phyloP scores from a whole-genome alignment of 164 flowering plant genomes.

The Aristolochia contorta region DNA sequence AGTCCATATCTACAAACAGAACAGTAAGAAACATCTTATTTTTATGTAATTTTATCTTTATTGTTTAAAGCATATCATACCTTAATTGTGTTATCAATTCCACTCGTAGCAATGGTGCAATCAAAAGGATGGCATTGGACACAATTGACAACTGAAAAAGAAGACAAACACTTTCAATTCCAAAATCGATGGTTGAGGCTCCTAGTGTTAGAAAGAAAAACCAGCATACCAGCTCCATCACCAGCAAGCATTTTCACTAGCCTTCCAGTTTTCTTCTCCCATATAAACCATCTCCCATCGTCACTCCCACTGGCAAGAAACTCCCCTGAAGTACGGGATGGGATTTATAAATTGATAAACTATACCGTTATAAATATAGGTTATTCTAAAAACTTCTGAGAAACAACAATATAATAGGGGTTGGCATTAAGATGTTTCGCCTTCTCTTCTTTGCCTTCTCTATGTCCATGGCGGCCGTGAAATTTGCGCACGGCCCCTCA shows the following conservation, averaged over 20 bases:
- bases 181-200: not conserved
- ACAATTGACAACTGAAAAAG: slow-evolving; percentile 76
- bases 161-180: slow-evolving; percentile 6
- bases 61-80: slow-evolving; percentile 21
- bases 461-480: no score
- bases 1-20: slow-evolving; percentile 62
- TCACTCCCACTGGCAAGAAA: slow-evolving; percentile 96
- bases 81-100: slow-evolving; percentile 89
- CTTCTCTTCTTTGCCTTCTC: no score
- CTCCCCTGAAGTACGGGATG: slow-evolving; percentile 40
- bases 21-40: not conserved
- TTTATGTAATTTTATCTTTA: no score
- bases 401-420: not conserved
- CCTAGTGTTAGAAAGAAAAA: not conserved
- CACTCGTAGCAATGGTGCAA: slow-evolving; percentile 85
- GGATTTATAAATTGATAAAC: not conserved
- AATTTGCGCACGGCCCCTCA: no score
- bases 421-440: not conserved
- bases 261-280: slow-evolving; percentile 93
- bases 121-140: slow-evolving; percentile 93
- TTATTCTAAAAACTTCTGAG: no score
- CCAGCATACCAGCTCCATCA: slow-evolving; percentile 70
- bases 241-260: slow-evolving; percentile 88
- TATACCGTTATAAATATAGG: not conserved
- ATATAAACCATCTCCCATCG: slow-evolving; percentile 98